Evolutionary conservation across 202 grass and related monocot genomes (phyloP).

Genomic region (Setaria viridis): DNA sequence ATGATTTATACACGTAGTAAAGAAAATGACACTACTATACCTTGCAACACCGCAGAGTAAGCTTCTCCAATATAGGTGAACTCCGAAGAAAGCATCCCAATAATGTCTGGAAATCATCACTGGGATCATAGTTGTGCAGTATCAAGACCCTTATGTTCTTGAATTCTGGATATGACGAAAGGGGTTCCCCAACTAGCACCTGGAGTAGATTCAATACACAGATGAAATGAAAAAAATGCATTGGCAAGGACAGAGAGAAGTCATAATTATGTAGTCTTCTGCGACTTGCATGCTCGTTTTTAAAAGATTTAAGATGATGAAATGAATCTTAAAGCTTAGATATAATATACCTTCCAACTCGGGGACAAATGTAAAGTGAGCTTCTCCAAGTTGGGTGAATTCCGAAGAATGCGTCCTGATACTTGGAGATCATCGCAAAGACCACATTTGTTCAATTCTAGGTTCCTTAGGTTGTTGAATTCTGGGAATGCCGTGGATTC

Average conservation of each 20-base stretch:
- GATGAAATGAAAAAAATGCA: background rate
- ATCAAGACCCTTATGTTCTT: background rate
- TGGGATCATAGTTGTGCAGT: background rate
- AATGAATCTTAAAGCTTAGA: background rate
- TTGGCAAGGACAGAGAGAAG: background rate
- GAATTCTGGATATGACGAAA: background rate
- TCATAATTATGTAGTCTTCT: background rate
- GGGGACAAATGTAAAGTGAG: background rate
- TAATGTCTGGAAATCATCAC: background rate
- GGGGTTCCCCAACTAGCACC: background rate
- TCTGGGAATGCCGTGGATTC: background rate
- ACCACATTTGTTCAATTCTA: background rate
- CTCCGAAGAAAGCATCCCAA: background rate
- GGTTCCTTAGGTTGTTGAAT: background rate
- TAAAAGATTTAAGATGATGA: background rate
- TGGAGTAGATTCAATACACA: background rate
- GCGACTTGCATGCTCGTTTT: background rate
- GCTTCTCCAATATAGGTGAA: conserved; percentile 17
- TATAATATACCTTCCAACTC: background rate
- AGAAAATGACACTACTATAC: background rate
- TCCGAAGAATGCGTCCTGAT: background rate
- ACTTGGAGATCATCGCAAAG: background rate
- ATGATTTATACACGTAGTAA: background rate
- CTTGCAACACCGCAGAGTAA: background rate
- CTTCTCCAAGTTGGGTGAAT: conserved; percentile 12